Evolutionary conservation across 2,329 filamentous ascomycete genomes (phyloP), one percentile per base, ranked within the genome.

Genomic region (Aspergillus costaricaensis): DNA sequence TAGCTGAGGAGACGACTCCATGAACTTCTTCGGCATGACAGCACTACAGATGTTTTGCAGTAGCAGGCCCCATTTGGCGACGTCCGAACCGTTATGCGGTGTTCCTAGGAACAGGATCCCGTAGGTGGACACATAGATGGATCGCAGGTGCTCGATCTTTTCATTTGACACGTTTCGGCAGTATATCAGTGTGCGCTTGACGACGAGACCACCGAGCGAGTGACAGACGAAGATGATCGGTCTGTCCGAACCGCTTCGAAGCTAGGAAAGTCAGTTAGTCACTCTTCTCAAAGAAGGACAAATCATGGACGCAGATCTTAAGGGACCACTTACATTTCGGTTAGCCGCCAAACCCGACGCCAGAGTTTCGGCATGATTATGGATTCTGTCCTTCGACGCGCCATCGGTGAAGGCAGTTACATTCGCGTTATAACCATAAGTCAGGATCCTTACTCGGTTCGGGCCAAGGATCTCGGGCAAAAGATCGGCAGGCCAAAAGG

Each of bases 171-270:
- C 72, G 67, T 86, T 88, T 65, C 85, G 84, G 49, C 87, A 89
- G 71, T 89, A 87, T 53, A 90, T 81, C 51, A 92, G 77, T 1
- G 88, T 87, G 50, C 87, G 81, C 74, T 92, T 92, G 55, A 89
- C 83, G 2, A 92, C 78, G 61, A 92, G 85, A 6, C 90, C 90
- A 4, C 90, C 90, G 2, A 92, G 79, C 55, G 88, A 90, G 73
- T 92, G 90, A 54, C 85, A 88, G 38, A 92, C 85, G 81, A 89
- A 93, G 62, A 93, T 87, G 66, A 93, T 90, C 5, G 90, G 88
- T 48, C 87, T 85, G 23, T 82, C 80, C 36, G 79, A 76, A 5
- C 84, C 85, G 55, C 83, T 66, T 61, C 73, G 73, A 52, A 77
- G 68, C 78, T 77, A 71, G 2, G 39, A 3, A 49, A n/a, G 38